Base-by-base conservation (phyloP, 2,329 filamentous ascomycete species). In the Claviceps humidiphila region DNA sequence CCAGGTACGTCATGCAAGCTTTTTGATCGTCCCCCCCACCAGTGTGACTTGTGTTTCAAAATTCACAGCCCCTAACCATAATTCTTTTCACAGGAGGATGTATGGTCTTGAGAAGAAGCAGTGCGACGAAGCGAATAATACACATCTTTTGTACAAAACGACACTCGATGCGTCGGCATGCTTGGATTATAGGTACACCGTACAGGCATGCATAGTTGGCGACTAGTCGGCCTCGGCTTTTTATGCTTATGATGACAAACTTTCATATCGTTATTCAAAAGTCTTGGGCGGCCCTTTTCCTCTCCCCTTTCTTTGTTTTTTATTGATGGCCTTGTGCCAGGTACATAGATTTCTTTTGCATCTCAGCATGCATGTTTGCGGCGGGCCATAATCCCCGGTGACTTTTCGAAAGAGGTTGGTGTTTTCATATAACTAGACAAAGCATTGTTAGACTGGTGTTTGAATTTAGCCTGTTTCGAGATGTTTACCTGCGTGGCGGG, bases 1-100 rank as follows among this genome's bases (percentile, higher is more conserved):
- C 75, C 94, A 98, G 78, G 93, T 84, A 79, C 55, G 74, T 70
- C 13, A 44, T 39, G 9, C 20, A 6, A 39, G 2, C 13, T 20
- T 17, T 1, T 4, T n/a, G 7, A 4, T 11, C n/a, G 16, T n/a
- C 5, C 4, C 1, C 24, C 14, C 9, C 8, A 13, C 26, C 17
- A 34, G 30, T 9, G 30, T 34, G 37, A 17, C 26, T 20, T 37
- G 43, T 45, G 17, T 52, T 42, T 51, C 47, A 5, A n/a, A 38
- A 20, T 4, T 11, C 8, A 6, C 17, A 16, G 14, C 41, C 14
- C 9, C 43, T 51, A 51, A 51, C 44, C 48, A 46, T 5, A 17
- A 17, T 34, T n/a, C 5, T 17, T 46, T 37, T 48, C 58, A 61
- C 56, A 85, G 82, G 82, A 85, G 76, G 82, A 85, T 62, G 82